Base-by-base conservation (phyloP, 106 monocot species). In the Dioscorea alata region DNA sequence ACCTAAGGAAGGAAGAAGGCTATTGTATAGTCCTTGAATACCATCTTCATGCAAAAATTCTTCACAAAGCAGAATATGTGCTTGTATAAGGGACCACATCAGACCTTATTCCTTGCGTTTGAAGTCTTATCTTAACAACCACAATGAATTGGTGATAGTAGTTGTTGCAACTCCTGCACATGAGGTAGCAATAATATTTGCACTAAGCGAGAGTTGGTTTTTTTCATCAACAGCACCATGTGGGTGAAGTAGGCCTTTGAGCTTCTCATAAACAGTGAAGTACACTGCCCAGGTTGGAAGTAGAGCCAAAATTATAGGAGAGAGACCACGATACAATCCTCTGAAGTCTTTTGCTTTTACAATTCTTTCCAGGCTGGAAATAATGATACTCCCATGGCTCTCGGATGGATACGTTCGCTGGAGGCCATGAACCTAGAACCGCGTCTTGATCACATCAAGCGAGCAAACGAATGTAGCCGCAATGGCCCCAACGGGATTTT, bases 71-170 rank as follows among this genome's bases (percentile, higher is more conserved):
- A 67, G 97, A 97, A 63, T 84, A 63, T 25, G 85, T 72, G 65
- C 82, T 84, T 66, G 20, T 73, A 17, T 85, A 97, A 48, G 89
- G 82, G 48, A 96, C 82, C 16, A 84, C 78, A 54, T 71, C 88
- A 21, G 79, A 61, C 73, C 89, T 86, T 83, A 89, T 80, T 69
- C 84, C 85, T 74, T 89, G 97, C 57, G 92, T 97, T 81, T 97
- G 96, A 21, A 97, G 82, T 77, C 96, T 86, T 23, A 92, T 97
- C 70, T 97, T 97, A 16, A 97, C 86, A 76, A 97, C 96, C 96
- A 97, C 64, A 97, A 72, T 49, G 96, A 92, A 83, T 92, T 97
- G 19, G 92, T 97, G 42, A 73, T 66, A 76, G 82, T 64, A 65
- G 96, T 74, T 67, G 96, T 92, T 72, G 92, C 86, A 76, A 82